Evolutionary conservation across 2,329 filamentous ascomycete species (phyloP), one percentile per base, ranked within the genome.

Genomic region (Colletotrichum navitas): DNA sequence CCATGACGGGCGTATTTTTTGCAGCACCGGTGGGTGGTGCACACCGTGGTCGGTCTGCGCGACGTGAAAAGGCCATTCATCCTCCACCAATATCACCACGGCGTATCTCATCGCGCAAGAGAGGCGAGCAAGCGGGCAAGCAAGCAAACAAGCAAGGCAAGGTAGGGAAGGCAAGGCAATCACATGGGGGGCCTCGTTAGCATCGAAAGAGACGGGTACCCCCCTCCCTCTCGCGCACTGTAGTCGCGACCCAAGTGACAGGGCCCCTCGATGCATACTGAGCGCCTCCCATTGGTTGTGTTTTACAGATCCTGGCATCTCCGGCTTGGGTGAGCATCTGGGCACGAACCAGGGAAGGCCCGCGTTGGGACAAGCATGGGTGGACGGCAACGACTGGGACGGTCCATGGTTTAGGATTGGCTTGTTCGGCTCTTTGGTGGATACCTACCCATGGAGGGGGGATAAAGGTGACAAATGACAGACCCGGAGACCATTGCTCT

Each of bases 191-290:
- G 18, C 24, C 56, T 24, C 51, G 51, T 43, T 52, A 32, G 56
- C 64, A 43, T 56, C 34, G n/a, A 58, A 58, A 58, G 41, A 56
- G 55, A n/a, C 56, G 34, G 24, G 21, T n/a, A 47, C 14, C 21
- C 12, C 41, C 51, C 36, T 12, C 21, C 8, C 41, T 56, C 36
- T 68, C 68, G 51, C 52, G 58, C 52, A 68, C 68, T 71, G 68
- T 68, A 60, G 32, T 24, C 51, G 68, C 58, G 36, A 68, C 58
- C 68, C 58, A 49, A 68, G n/a, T 54, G 68, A 67, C 64, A 68
- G 64, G 68, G 34, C 43, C 32, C 60, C 41, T 63, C 39, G 18
- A n/a, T 14, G 32, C 29, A 21, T 5, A 10, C 29, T 16, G n/a
- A 34, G 5, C 1, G 14, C 10, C 16, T 51, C 58, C 24, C 43